Conservation (phyloP, 1,284 basidiomycete species). For the Sanghuangporus sanghuang region DNA sequence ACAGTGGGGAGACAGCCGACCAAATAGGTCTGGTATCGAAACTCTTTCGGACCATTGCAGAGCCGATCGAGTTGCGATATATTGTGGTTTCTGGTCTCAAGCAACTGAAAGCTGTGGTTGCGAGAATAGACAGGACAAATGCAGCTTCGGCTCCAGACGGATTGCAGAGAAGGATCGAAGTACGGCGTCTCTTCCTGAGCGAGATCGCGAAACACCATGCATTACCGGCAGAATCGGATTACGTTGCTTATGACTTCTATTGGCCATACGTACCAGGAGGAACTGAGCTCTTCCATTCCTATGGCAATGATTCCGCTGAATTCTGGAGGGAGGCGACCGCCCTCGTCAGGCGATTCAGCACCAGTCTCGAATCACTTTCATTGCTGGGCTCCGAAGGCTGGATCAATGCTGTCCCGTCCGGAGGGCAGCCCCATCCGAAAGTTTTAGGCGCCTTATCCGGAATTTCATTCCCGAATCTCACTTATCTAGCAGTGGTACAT, state of each 20-base stretch:
- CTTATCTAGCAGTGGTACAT: neutral
- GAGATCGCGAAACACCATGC: neutral
- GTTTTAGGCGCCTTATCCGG: neutral
- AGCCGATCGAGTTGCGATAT: neutral
- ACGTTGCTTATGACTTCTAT: neutral
- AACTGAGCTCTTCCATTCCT: too few species aligned
- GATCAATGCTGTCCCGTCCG: neutral
- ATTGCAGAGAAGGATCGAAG: neutral
- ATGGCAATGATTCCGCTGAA: neutral
- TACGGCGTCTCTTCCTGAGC: neutral
- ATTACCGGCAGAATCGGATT: neutral
- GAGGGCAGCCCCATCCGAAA: neutral
- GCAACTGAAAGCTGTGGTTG: neutral
- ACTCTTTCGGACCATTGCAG: conserved; percentile 1
- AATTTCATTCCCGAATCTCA: neutral
- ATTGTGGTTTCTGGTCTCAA: neutral
- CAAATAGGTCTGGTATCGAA: conserved; percentile 1
- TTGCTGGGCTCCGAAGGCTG: neutral
- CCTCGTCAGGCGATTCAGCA: neutral
- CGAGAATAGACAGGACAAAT: neutral
- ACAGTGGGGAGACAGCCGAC: neutral
- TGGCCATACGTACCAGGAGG: neutral
- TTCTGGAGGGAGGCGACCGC: neutral
- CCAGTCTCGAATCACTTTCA: neutral
- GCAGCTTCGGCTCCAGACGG: neutral